phyloP scores from a whole-genome alignment of 2,329 filamentous ascomycete genomes.

The Fusarium xylarioides region DNA sequence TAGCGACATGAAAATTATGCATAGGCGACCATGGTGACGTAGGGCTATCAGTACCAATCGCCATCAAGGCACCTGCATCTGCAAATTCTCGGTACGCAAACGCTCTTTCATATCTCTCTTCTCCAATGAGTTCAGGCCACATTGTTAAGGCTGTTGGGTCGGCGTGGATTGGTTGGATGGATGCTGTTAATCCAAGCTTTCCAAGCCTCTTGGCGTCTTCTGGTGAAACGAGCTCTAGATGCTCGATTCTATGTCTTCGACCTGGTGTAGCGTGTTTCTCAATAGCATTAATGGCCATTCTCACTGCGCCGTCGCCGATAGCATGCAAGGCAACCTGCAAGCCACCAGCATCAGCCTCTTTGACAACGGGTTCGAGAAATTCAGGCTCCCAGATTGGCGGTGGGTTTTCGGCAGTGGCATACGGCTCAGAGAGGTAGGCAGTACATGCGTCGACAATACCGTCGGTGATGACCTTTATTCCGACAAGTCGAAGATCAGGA shows the following conservation, averaged over 20 bases:
- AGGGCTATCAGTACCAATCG: constrained; percentile 65
- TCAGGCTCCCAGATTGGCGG: constrained; percentile 62
- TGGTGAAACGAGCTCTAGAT: constrained; percentile 65
- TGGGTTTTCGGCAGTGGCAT: constrained; percentile 53
- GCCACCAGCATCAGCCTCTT: constrained; percentile 58
- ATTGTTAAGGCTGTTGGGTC: constrained; percentile 66
- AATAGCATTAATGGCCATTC: constrained; percentile 63
- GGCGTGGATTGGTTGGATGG: constrained; percentile 63
- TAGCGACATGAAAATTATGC: constrained; percentile 64
- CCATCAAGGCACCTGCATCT: constrained; percentile 60
- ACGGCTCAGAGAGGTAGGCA: constrained; percentile 65
- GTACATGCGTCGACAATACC: constrained; percentile 71
- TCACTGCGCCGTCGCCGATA: constrained; percentile 68
- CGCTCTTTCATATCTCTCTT: constrained; percentile 59
- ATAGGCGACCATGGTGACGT: constrained; percentile 63
- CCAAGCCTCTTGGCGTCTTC: constrained; percentile 65
- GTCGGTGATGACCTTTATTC: constrained; percentile 70
- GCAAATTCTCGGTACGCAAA: constrained; percentile 70
- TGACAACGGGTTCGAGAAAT: constrained; percentile 62
- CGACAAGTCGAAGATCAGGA: constrained; percentile 58
- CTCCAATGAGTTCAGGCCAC: constrained; percentile 65
- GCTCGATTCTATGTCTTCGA: constrained; percentile 68
- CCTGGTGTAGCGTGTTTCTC: constrained; percentile 51
- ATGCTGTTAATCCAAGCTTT: constrained; percentile 64
- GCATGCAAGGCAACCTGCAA: constrained; percentile 70